phyloP scores from a whole-genome alignment of 2,329 filamentous ascomycete genomes.

The Pseudonectria buxi region DNA sequence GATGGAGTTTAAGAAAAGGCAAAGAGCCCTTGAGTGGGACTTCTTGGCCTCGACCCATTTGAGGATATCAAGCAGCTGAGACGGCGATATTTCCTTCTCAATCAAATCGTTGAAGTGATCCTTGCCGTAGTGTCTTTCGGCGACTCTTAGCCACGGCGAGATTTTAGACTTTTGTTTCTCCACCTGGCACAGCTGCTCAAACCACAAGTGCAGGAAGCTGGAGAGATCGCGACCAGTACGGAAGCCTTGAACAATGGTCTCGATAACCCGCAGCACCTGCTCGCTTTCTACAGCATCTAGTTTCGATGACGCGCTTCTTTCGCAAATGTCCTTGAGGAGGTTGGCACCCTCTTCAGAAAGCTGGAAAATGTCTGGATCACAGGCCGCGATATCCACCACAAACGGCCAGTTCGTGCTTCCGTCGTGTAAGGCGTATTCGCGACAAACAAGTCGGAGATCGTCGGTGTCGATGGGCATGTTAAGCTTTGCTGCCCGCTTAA shows the following conservation, averaged over 20 bases:
- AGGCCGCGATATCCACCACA: constrained; percentile 33
- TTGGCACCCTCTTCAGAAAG: constrained; percentile 30
- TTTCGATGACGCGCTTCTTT: constrained; percentile 22
- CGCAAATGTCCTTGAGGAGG: constrained; percentile 35
- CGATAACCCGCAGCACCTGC: constrained; percentile 30
- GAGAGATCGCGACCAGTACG: constrained; percentile 37
- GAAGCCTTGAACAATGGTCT: constrained; percentile 38
- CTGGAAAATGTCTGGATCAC: constrained; percentile 43
- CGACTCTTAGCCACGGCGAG: constrained; percentile 29
- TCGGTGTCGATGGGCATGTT: constrained; percentile 31
- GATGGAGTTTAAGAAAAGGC: constrained; percentile 38
- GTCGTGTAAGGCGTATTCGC: constrained; percentile 32
- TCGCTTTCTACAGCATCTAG: constrained; percentile 13
- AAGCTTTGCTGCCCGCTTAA: constrained; percentile 23
- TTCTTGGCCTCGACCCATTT: constrained; percentile 34
- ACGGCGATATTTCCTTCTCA: constrained; percentile 37
- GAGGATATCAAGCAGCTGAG: constrained; percentile 38
- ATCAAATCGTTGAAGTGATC: constrained; percentile 23
- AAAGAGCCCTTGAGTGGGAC: constrained; percentile 25
- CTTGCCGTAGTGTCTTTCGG: constrained; percentile 10
- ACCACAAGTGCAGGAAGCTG: constrained; percentile 43
- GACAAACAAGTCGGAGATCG: constrained; percentile 37
- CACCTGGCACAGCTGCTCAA: constrained; percentile 31
- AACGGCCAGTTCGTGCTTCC: constrained; percentile 36
- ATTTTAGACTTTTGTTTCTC: constrained; percentile 22